Percentiles rank a stretch among this genome's conserved stretches.
Evolutionary conservation across 345 rosid species (phyloP).

Genomic region (Gossypium turneri): DNA sequence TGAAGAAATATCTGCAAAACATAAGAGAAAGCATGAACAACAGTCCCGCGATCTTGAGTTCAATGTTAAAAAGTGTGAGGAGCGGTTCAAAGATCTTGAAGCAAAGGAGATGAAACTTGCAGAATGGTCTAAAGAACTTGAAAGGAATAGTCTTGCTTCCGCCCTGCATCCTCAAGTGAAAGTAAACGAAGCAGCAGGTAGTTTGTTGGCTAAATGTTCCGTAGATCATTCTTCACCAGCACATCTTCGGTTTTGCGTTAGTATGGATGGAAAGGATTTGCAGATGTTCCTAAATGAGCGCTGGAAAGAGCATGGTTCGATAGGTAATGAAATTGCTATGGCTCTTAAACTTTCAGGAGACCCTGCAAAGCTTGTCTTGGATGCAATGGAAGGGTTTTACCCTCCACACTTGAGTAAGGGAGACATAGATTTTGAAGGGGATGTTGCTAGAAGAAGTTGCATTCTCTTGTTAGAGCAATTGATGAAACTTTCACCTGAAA

Average conservation of each 20-base stretch:
- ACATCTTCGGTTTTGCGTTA: background rate
- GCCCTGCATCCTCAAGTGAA: background rate
- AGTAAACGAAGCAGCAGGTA: background rate
- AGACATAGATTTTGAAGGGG: constrained; percentile 11
- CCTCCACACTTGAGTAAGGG: constrained; percentile 15
- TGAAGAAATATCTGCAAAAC: constrained; percentile 12
- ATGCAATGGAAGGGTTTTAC: constrained; percentile 30
- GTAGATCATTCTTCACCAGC: constrained; percentile 9
- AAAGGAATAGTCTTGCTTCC: constrained; percentile 7
- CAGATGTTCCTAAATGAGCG: constrained; percentile 24
- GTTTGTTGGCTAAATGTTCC: background rate
- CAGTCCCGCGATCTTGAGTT: background rate
- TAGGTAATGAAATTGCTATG: constrained; percentile 11
- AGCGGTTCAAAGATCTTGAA: constrained; percentile 1
- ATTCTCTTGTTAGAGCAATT: constrained; percentile 22
- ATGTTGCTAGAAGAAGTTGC: constrained; percentile 2
- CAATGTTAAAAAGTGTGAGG: background rate
- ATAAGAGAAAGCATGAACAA: background rate
- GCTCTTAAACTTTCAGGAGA: constrained; percentile 26
- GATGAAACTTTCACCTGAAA: constrained; percentile 17
- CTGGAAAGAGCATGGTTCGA: constrained; percentile 11
- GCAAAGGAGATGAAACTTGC: background rate
- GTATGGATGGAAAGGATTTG: constrained; percentile 20
- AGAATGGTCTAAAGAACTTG: constrained; percentile 14
- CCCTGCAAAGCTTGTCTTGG: constrained; percentile 31